These are phyloP conservation scores for Barbarea vulgaris DNA, from an alignment of 345 rosid species.

Conservation along the genomic window DNA sequence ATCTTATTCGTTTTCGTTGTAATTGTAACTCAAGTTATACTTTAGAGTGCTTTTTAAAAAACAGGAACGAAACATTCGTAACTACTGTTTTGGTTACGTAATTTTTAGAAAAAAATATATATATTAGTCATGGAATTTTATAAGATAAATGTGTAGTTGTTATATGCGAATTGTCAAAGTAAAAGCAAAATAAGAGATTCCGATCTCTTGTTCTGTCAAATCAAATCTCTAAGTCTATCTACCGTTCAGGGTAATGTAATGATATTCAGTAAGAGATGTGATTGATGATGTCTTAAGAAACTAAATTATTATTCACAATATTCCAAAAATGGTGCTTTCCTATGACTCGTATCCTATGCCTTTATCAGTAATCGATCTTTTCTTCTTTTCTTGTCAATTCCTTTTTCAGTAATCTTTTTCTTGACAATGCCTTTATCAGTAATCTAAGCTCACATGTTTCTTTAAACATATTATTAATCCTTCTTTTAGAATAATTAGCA, in stretches of 20 bases:
- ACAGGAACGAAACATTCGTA: neutral
- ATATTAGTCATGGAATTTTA: neutral
- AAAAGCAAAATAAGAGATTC: conserved; percentile 34
- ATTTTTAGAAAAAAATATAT: neutral
- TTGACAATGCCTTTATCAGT: conserved; percentile 3
- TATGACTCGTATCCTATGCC: conserved; percentile 36
- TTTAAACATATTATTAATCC: neutral
- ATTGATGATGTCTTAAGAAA: conserved; percentile 28
- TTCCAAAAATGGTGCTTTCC: conserved; percentile 34
- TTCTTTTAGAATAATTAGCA: neutral
- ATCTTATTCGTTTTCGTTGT: neutral
- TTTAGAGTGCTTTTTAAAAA: neutral
- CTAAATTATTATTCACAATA: conserved; percentile 28
- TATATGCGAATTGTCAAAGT: conserved; percentile 24
- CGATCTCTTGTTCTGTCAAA: conserved; percentile 38
- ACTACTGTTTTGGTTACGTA: neutral
- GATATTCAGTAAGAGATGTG: conserved; percentile 26
- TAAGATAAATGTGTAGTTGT: neutral
- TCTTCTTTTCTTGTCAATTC: neutral
- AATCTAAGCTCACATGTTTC: conserved; percentile 12
- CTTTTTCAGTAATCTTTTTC: conserved; percentile 1
- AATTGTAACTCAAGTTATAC: neutral
- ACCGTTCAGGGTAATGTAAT: conserved; percentile 21
- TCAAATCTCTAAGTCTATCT: conserved; percentile 36
- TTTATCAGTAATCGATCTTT: conserved; percentile 12